Evolutionary conservation across 441 rosid species (phyloP), one percentile per base, ranked within the genome.

Genomic region (Metrosideros polymorpha): DNA sequence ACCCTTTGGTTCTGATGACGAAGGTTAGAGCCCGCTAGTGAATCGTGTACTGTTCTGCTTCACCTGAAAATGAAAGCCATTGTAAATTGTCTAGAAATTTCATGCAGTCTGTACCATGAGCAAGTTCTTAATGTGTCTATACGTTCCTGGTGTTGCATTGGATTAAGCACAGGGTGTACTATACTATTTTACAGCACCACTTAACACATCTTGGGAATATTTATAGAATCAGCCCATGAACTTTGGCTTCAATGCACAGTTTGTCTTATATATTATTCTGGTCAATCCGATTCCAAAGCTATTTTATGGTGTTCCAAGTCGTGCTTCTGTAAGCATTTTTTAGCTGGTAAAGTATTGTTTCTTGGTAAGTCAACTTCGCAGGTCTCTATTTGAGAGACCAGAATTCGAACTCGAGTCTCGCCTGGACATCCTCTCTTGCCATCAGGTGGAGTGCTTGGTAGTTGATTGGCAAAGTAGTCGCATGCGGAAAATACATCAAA

Each of bases 1-100:
- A 84, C 88, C 90, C 85, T 94, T 95, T 84, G 85, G 90, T 88
- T 92, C 97, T 85, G 99, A 96, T 84, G 99, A 92, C 39, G 99
- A 96, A 76, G 92, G 51, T 82, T 94, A 89, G 93, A n/a, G 0
- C 47, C 17, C 17, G 49, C 85, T 39, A 39, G n/a, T 53, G 45
- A 55, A 0, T 32, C 4, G 32, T 9, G 7, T 2, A 19, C 25
- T 63, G 14, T 63, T 63, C 27, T 63, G 43, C 76, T 32, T 32
- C 25, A 63, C 43, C 76, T 32, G 43, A 63, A n/a, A 18, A 32
- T 4, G 43, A 35, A 32, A 63, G 45, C 27, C 1, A 32, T 18
- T 63, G 76, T 63, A 6, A 9, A 18, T 63, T 63, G 45, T 63
- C 25, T 63, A 9, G 43, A 63, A 14, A 61, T 61, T 22, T 61